A percentile compares a stretch with the other conserved stretches of the same genome.
phyloP scores from a whole-genome alignment of 2,329 filamentous ascomycete genomes.

The Hypoxylon sp. region DNA sequence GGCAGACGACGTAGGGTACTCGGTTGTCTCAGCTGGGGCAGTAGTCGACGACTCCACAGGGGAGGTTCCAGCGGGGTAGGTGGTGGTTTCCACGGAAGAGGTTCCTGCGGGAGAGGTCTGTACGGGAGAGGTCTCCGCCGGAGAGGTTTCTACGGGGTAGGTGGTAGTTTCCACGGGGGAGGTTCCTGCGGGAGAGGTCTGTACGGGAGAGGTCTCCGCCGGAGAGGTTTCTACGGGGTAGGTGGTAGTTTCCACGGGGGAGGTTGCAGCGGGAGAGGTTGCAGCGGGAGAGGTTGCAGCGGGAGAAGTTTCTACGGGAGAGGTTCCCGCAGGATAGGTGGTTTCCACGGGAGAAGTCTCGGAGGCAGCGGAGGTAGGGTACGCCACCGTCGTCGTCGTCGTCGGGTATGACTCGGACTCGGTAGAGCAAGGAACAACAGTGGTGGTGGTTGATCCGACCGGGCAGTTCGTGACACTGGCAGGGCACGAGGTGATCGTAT shows the following conservation, averaged over 20 bases:
- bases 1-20: conserved; percentile 14
- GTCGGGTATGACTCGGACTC: conserved; percentile 27
- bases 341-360: conserved; percentile 21
- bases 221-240: conserved; percentile 7
- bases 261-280: background rate
- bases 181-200: background rate
- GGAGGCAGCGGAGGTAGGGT: conserved; percentile 14
- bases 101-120: conserved; percentile 7
- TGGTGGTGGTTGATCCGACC: conserved; percentile 38
- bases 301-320: too few relatives aligned
- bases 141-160: conserved; percentile 5
- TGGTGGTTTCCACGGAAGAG: conserved; percentile 24
- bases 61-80: conserved; percentile 4
- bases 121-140: conserved; percentile 20
- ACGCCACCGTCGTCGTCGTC: conserved; percentile 1
- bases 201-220: conserved; percentile 6
- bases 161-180: conserved; percentile 16
- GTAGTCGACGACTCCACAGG: conserved; percentile 3
- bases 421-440: conserved; percentile 34
- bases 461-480: conserved; percentile 36
- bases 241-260: conserved; percentile 14
- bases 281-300: too few relatives aligned
- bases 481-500: conserved; percentile 39
- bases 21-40: conserved; percentile 6
- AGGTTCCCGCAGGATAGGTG: too few relatives aligned